Evolutionary conservation across 129 eudicot genomes (phyloP).

Genomic region (Glebionis coronaria): DNA sequence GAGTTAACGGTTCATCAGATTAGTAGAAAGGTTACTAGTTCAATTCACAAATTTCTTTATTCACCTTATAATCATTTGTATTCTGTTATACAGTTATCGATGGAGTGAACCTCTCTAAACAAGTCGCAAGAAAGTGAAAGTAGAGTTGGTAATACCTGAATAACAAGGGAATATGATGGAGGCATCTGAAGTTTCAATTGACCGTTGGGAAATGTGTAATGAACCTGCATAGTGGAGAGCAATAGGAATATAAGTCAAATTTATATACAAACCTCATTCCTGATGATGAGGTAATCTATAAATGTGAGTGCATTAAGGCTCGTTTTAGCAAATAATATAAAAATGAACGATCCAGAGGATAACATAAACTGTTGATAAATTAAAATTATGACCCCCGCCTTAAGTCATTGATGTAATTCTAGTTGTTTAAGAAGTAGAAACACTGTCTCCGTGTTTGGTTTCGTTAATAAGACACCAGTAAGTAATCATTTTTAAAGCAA

Average conservation of each 20-base stretch:
- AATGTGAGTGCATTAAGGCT: too few relatives aligned
- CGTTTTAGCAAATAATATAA: too few relatives aligned
- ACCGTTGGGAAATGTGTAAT: constrained; percentile 64
- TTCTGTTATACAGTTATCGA: too few relatives aligned
- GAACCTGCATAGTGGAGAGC: constrained; percentile 47
- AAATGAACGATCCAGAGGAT: neutral
- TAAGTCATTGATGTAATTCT: neutral
- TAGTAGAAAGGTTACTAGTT: too few relatives aligned
- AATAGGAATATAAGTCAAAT: constrained; percentile 9
- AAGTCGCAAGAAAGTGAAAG: neutral
- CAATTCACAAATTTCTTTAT: too few relatives aligned
- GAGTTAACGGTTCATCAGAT: too few relatives aligned
- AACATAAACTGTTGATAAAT: neutral
- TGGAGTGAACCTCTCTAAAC: too few relatives aligned
- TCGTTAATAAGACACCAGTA: neutral
- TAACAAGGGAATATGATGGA: constrained; percentile 72
- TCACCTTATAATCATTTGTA: too few relatives aligned
- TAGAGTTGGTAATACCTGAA: constrained; percentile 86
- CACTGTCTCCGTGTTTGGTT: neutral
- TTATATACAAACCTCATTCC: too few relatives aligned
- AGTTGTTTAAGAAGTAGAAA: neutral
- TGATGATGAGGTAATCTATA: too few relatives aligned
- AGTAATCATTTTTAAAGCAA: neutral
- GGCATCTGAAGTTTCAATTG: constrained; percentile 66
- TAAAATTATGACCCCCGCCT: neutral